Conservation (phyloP, 106 monocot species). For the Acorus calamus region DNA sequence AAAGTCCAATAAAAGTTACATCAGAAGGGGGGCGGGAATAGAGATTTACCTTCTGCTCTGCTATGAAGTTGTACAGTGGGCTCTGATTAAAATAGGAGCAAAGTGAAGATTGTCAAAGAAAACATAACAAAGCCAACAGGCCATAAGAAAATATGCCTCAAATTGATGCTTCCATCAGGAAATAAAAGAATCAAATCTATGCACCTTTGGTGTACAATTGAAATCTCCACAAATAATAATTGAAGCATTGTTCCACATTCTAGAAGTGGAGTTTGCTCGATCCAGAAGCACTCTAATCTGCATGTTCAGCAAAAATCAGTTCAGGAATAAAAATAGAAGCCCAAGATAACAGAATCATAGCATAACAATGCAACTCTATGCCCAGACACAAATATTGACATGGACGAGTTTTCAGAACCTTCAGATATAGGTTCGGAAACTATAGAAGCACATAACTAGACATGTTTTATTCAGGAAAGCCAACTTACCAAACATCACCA, state of each 20-base stretch:
- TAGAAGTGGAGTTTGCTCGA: conserved; percentile 59
- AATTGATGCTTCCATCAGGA: background rate
- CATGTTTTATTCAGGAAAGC: too few species aligned
- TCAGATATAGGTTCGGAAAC: too few species aligned
- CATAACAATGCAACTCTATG: background rate
- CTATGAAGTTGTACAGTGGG: conserved; percentile 83
- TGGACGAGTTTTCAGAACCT: too few species aligned
- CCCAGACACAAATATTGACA: too few species aligned
- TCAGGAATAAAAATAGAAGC: background rate
- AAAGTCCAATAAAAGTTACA: too few species aligned
- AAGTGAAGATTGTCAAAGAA: background rate
- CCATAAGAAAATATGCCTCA: background rate
- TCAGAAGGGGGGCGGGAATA: background rate
- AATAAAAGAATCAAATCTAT: background rate
- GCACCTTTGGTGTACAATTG: conserved; percentile 72
- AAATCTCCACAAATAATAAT: conserved; percentile 96
- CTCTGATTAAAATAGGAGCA: conserved; percentile 44
- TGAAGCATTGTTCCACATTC: conserved; percentile 79
- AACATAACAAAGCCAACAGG: conserved; percentile 1
- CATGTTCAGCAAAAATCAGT: conserved; percentile 11
- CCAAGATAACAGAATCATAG: background rate
- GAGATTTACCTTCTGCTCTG: conserved; percentile 53
- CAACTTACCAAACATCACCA: too few species aligned
- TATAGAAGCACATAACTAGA: too few species aligned
- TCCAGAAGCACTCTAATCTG: conserved; percentile 83